These are phyloP conservation scores for Echinosophora koreensis DNA, from an alignment of 306 rosid species.

Conservation along the genomic window DNA sequence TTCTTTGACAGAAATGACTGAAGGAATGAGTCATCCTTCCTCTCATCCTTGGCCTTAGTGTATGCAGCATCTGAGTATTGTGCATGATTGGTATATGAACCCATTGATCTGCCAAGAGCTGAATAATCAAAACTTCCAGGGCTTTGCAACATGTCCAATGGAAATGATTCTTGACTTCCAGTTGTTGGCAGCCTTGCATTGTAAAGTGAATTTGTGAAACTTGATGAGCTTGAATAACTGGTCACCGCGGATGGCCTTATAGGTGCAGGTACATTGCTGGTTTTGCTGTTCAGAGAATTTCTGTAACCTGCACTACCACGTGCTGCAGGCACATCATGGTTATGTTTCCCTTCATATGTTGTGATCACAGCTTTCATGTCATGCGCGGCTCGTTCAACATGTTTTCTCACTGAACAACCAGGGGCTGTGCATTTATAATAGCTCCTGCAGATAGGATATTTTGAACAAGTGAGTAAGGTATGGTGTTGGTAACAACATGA, in stretches of 20 bases:
- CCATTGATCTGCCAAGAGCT: constrained; percentile 27
- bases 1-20: constrained; percentile 56
- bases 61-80: constrained; percentile 44
- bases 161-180: constrained; percentile 53
- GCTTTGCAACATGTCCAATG: constrained; percentile 47
- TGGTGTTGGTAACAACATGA: constrained; percentile 9
- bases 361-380: constrained; percentile 91
- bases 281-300: constrained; percentile 39
- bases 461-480: constrained; percentile 32
- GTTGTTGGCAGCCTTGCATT: constrained; percentile 42
- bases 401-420: constrained; percentile 91
- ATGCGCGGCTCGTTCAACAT: constrained; percentile 88
- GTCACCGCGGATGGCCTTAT: constrained; percentile 64
- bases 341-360: constrained; percentile 95
- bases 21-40: constrained; percentile 57
- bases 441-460: constrained; percentile 64
- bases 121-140: constrained; percentile 47
- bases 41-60: constrained; percentile 56
- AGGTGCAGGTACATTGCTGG: constrained; percentile 42
- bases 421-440: constrained; percentile 90
- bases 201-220: constrained; percentile 52
- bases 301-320: constrained; percentile 69
- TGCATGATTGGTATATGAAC: constrained; percentile 43
- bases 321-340: constrained; percentile 93
- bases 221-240: constrained; percentile 43